phyloP scores from a whole-genome alignment of 768 basidiomycete genomes.

The Rhodotorula toruloides region DNA sequence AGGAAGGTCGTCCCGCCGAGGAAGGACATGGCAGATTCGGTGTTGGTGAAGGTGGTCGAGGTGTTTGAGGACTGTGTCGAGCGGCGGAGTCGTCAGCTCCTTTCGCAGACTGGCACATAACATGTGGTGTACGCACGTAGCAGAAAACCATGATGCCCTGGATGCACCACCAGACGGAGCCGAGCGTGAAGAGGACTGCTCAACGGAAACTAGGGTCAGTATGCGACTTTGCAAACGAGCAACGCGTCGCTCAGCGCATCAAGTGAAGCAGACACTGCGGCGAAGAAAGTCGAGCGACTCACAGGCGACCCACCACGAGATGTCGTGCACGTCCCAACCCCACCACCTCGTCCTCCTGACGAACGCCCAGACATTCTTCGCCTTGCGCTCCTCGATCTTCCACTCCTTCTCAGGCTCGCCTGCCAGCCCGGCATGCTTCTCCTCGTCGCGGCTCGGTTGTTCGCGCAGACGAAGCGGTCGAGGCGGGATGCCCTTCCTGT shows the following conservation, averaged over 20 bases:
- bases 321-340: conserved; percentile 23
- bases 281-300: neutral
- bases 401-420: too few species aligned
- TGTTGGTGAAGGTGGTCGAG: conserved; percentile 10
- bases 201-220: neutral
- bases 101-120: neutral
- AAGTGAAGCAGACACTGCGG: neutral
- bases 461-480: neutral
- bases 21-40: conserved; percentile 33
- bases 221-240: neutral
- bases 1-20: conserved; percentile 35
- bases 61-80: conserved; percentile 26
- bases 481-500: conserved; percentile 16
- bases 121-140: conserved; percentile 7
- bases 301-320: conserved; percentile 29
- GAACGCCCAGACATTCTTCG: neutral
- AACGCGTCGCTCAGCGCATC: too few species aligned
- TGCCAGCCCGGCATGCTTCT: neutral
- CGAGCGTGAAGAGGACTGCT: conserved; percentile 27
- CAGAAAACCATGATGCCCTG: conserved; percentile 34
- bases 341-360: conserved; percentile 8
- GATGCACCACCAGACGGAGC: conserved; percentile 38
- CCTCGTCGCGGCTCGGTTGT: too few species aligned
- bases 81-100: neutral
- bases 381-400: neutral